These are phyloP conservation scores for Circinella umbellata DNA, from an alignment of 371 early-diverging fungal genomes.

Conservation along the genomic window DNA sequence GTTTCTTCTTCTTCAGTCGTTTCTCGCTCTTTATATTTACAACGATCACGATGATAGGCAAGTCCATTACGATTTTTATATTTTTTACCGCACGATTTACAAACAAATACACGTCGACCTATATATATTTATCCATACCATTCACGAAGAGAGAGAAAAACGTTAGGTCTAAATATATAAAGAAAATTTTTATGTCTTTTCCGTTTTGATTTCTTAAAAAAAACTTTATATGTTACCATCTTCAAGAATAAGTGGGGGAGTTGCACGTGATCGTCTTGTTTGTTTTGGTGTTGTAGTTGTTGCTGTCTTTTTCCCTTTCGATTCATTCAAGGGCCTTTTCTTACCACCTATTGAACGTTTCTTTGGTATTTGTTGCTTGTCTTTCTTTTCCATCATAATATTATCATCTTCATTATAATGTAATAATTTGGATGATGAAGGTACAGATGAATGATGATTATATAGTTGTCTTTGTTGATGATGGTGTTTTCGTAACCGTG, in stretches of 20 bases:
- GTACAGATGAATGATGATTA: background rate
- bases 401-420: background rate
- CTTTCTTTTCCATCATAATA: background rate
- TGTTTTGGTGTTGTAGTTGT: background rate
- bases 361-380: constrained; percentile 2
- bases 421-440: background rate
- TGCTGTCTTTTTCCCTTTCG: background rate
- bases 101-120: constrained; percentile 33
- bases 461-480: background rate
- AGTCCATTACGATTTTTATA: constrained; percentile 54
- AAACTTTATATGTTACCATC: constrained; percentile 29
- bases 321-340: background rate
- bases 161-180: background rate
- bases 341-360: background rate
- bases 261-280: constrained; percentile 2
- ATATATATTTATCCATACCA: background rate
- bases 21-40: constrained; percentile 35
- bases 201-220: no score
- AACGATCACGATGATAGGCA: constrained; percentile 49
- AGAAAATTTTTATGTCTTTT: no score
- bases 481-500: background rate
- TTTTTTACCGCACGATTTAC: constrained; percentile 52
- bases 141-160: background rate
- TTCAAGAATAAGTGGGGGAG: constrained; percentile 17
- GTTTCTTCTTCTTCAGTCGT: constrained; percentile 34